Conservation (phyloP, 345 rosid genomes). For the Salix dunnii region DNA sequence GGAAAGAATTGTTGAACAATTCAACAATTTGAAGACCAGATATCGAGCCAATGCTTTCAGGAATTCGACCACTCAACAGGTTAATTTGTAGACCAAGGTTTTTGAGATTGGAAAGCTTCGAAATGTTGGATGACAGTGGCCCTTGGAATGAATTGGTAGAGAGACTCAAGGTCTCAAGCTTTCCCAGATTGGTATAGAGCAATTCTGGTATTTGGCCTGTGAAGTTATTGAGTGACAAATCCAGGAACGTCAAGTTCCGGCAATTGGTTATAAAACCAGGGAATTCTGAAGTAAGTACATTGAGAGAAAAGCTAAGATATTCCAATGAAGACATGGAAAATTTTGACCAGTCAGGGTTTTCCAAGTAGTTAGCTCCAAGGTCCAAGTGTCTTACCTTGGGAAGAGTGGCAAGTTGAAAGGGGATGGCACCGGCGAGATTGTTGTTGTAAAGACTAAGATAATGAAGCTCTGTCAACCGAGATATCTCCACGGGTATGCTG, state of each 20-base stretch:
- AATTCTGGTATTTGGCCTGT: slow-evolving; percentile 47
- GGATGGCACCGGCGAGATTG: slow-evolving; percentile 44
- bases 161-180: slow-evolving; percentile 44
- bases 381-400: slow-evolving; percentile 43
- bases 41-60: slow-evolving; percentile 36
- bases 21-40: slow-evolving; percentile 41
- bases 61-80: slow-evolving; percentile 41
- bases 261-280: slow-evolving; percentile 45
- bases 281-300: slow-evolving; percentile 32
- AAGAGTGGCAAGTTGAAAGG: slow-evolving; percentile 46
- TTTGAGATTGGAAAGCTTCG: slow-evolving; percentile 50
- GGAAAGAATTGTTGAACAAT: slow-evolving; percentile 38
- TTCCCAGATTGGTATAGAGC: slow-evolving; percentile 37
- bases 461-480: slow-evolving; percentile 35
- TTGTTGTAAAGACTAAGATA: slow-evolving; percentile 39
- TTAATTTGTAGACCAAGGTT: slow-evolving; percentile 33
- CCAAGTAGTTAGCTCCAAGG: slow-evolving; percentile 54
- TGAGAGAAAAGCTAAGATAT: slow-evolving; percentile 39
- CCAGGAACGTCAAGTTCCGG: slow-evolving; percentile 48
- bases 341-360: slow-evolving; percentile 49
- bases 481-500: slow-evolving; percentile 38
- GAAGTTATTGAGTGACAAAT: slow-evolving; percentile 43
- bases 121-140: slow-evolving; percentile 37
- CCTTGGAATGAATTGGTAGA: slow-evolving; percentile 38
- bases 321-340: slow-evolving; percentile 52